Evolutionary conservation across 768 basidiomycete species (phyloP).

Genomic region (Kwoniella dejecticola): DNA sequence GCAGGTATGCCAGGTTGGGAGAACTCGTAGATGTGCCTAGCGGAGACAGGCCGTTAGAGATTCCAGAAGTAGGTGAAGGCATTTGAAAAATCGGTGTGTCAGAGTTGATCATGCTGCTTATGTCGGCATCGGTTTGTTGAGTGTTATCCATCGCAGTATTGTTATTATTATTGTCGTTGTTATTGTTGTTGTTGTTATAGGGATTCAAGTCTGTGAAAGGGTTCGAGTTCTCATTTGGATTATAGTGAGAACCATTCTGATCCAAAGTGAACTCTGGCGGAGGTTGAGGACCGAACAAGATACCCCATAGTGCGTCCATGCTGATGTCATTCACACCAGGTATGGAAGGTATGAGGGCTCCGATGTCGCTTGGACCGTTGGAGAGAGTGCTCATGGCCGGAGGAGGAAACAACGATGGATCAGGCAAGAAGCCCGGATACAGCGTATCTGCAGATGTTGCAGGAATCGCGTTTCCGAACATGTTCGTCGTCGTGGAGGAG

Average conservation of each 20-base stretch:
- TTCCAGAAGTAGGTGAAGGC: conserved; percentile 5
- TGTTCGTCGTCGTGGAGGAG: neutral
- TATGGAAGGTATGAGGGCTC: neutral
- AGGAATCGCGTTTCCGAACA: neutral
- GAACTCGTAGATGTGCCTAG: neutral
- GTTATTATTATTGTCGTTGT: too few relatives aligned
- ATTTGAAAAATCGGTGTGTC: conserved; percentile 5
- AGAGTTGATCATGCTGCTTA: too few relatives aligned
- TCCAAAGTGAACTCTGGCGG: conserved; percentile 2
- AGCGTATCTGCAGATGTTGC: conserved; percentile 1
- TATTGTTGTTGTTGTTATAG: too few relatives aligned
- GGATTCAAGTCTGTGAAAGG: neutral
- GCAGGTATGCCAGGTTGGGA: conserved; percentile 22
- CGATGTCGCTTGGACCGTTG: neutral
- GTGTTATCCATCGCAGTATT: too few relatives aligned
- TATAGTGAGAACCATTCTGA: neutral
- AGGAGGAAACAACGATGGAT: conserved; percentile 6
- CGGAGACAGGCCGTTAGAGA: neutral
- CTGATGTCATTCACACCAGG: conserved; percentile 3
- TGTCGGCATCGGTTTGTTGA: too few relatives aligned
- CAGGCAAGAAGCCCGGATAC: neutral
- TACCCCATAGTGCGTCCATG: conserved; percentile 6
- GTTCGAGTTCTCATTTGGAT: neutral
- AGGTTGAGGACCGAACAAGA: conserved; percentile 8
- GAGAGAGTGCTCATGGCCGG: neutral